phyloP scores from a whole-genome alignment of 2,329 filamentous ascomycete species.

The Colletotrichum destructivum region DNA sequence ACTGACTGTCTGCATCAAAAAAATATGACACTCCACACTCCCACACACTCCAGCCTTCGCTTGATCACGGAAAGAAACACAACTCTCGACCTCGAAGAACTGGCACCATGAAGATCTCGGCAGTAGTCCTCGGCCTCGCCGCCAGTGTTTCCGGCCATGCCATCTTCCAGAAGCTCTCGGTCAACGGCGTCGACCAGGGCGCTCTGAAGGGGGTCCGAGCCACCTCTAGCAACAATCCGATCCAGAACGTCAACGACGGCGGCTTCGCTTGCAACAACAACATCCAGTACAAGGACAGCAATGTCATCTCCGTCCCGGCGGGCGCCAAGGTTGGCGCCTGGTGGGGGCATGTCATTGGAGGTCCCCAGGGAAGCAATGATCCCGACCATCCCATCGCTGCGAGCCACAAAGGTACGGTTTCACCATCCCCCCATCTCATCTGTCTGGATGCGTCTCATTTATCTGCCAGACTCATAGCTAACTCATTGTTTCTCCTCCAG shows the following conservation, averaged over 20 bases:
- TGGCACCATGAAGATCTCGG: slow-evolving; percentile 37
- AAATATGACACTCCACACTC: too few relatives aligned
- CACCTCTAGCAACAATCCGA: slow-evolving; percentile 64
- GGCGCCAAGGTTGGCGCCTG: slow-evolving; percentile 64
- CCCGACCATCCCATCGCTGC: slow-evolving; percentile 64
- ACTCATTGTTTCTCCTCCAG: slow-evolving; percentile 43
- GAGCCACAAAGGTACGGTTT: slow-evolving; percentile 59
- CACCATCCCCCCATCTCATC: neutral
- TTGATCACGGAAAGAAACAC: too few relatives aligned
- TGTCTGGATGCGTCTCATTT: neutral
- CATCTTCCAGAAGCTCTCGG: slow-evolving; percentile 61
- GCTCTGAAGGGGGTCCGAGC: slow-evolving; percentile 65
- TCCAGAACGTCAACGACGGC: slow-evolving; percentile 62
- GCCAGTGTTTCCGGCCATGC: slow-evolving; percentile 56
- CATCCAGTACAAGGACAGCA: slow-evolving; percentile 53
- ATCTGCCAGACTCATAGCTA: neutral
- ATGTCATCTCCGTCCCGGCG: slow-evolving; percentile 61
- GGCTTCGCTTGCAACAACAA: slow-evolving; percentile 64
- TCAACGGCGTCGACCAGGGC: slow-evolving; percentile 65
- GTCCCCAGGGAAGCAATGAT: slow-evolving; percentile 59
- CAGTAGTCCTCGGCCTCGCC: slow-evolving; percentile 40
- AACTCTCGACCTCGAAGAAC: neutral
- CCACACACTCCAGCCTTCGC: too few relatives aligned
- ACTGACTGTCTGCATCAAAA: too few relatives aligned
- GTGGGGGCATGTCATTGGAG: slow-evolving; percentile 67